phyloP scores from a whole-genome alignment of 140 eudicot species.

The Cichorium intybus region DNA sequence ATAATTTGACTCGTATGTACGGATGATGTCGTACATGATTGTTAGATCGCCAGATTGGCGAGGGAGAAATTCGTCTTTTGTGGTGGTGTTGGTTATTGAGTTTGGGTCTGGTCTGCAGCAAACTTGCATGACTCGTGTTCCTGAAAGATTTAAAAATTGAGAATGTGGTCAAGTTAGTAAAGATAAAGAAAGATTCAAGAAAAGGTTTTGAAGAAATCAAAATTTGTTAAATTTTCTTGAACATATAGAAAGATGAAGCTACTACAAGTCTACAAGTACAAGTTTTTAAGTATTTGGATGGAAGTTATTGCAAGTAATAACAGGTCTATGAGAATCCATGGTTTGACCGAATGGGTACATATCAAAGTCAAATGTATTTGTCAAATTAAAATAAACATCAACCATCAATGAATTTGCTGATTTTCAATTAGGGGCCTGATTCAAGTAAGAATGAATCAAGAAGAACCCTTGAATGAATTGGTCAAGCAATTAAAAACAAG shows the following conservation, averaged over 20 bases:
- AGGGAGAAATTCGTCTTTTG: constrained; percentile 56
- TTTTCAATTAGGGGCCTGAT: no score
- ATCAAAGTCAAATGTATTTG: neutral
- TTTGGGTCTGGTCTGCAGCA: constrained; percentile 66
- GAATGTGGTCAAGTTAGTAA: neutral
- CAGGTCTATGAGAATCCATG: no score
- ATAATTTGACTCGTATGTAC: constrained; percentile 61
- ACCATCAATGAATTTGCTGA: neutral
- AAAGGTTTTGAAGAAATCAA: no score
- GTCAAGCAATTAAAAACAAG: neutral
- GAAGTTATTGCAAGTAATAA: no score
- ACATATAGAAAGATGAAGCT: neutral
- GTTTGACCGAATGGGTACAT: neutral
- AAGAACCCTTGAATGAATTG: neutral
- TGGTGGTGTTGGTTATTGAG: constrained; percentile 36
- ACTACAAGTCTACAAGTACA: no score
- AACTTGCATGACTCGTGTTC: constrained; percentile 63
- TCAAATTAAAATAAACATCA: neutral
- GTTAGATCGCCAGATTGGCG: constrained; percentile 87
- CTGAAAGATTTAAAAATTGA: constrained; percentile 36
- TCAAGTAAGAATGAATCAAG: neutral
- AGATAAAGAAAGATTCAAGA: neutral
- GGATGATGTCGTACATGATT: constrained; percentile 71
- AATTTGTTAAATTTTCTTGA: no score
- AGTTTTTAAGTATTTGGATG: neutral